Evolutionary conservation across 345 rosid species (phyloP).

Genomic region (Acer negundo): DNA sequence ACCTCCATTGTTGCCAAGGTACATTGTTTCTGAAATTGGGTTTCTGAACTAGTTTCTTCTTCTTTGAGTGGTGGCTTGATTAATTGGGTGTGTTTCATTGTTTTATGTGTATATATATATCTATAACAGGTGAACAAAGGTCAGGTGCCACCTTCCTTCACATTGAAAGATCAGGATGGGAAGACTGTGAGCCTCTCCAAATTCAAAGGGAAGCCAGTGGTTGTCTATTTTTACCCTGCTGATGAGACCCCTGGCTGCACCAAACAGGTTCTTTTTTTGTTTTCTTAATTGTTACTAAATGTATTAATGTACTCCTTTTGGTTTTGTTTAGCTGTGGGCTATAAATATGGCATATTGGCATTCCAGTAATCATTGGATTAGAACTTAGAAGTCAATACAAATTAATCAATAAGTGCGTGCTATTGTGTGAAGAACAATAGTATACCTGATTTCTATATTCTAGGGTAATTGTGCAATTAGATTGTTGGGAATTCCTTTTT

Average conservation of each 20-base stretch:
- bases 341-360: not conserved
- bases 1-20: slow-evolving; percentile 72
- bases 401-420: not conserved
- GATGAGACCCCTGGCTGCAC: slow-evolving; percentile 97
- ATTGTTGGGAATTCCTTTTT: not conserved
- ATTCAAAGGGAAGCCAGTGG: slow-evolving; percentile 94
- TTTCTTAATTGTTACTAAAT: not conserved
- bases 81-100: not conserved
- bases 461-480: not conserved
- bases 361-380: not conserved
- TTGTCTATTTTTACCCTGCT: slow-evolving; percentile 93
- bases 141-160: slow-evolving; percentile 72
- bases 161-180: slow-evolving; percentile 92
- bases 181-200: slow-evolving; percentile 65
- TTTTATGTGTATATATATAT: too few species aligned
- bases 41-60: not conserved
- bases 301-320: not conserved
- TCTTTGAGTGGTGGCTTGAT: slow-evolving; percentile 1
- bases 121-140: slow-evolving; percentile 71
- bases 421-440: not conserved
- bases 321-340: not conserved
- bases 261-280: slow-evolving; percentile 60
- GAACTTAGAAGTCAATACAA: not conserved
- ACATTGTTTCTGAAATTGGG: slow-evolving; percentile 38
- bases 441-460: not conserved